These are phyloP conservation scores for Emiliania huxleyi DNA, from an alignment of 78 protist species.

Conservation along the genomic window DNA sequence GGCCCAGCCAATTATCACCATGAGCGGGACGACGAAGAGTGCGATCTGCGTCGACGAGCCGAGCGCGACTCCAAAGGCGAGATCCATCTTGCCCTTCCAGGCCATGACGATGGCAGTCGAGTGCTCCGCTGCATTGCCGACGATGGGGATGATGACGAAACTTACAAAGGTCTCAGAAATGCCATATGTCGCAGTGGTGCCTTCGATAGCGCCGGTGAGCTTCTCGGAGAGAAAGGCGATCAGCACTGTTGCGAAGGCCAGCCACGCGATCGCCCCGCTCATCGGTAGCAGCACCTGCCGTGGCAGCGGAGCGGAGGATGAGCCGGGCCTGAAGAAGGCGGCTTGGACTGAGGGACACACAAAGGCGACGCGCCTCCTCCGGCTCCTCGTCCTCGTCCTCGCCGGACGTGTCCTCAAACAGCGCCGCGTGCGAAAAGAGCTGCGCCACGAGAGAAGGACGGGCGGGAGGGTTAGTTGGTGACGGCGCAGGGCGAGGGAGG, in stretches of 20 bases:
- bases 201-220: constrained; percentile 35
- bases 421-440: background rate
- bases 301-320: too few species aligned
- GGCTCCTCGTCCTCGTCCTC: too few species aligned
- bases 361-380: too few species aligned
- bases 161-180: constrained; percentile 25
- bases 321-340: too few species aligned
- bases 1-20: constrained; percentile 46
- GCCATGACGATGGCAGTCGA: constrained; percentile 60
- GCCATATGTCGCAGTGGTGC: background rate
- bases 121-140: background rate
- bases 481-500: too few species aligned
- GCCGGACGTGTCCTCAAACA: constrained; percentile 41
- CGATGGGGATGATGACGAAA: constrained; percentile 39
- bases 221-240: constrained; percentile 36
- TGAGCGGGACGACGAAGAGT: constrained; percentile 46
- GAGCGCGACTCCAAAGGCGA: constrained; percentile 61
- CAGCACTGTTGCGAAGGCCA: constrained; percentile 28
- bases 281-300: background rate
- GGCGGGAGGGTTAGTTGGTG: too few species aligned
- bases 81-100: constrained; percentile 39
- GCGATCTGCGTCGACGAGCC: constrained; percentile 62
- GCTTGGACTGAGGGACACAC: too few species aligned
- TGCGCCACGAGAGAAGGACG: too few species aligned
- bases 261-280: background rate